phyloP scores from a whole-genome alignment of 768 basidiomycete genomes.

The Lactarius indigo region DNA sequence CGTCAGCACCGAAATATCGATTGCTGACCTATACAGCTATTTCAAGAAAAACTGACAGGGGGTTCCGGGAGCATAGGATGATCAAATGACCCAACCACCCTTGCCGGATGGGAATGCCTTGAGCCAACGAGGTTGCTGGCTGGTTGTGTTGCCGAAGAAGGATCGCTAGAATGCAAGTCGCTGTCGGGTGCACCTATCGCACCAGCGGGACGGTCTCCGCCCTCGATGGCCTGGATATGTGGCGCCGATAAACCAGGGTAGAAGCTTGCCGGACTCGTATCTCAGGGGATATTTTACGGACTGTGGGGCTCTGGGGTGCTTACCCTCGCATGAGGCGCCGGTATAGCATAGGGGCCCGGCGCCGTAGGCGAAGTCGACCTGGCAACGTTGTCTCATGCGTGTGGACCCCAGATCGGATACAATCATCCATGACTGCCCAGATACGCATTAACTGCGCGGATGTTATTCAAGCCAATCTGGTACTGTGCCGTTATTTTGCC shows the following conservation, averaged over 20 bases:
- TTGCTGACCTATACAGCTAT: background rate
- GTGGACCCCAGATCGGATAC: conserved; percentile 82
- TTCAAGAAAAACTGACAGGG: conserved; percentile 50
- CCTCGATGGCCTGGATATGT: conserved; percentile 37
- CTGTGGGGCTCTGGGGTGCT: conserved; percentile 26
- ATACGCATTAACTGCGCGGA: conserved; percentile 58
- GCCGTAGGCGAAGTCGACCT: conserved; percentile 73
- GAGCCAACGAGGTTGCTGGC: background rate
- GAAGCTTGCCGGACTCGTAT: conserved; percentile 36
- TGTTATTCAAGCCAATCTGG: conserved; percentile 6
- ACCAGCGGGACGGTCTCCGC: conserved; percentile 29
- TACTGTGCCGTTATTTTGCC: conserved; percentile 5
- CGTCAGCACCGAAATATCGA: conserved; percentile 3
- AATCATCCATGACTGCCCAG: conserved; percentile 91
- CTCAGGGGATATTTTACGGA: conserved; percentile 5
- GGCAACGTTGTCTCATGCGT: conserved; percentile 77
- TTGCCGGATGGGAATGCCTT: conserved; percentile 32
- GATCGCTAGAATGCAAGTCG: conserved; percentile 26
- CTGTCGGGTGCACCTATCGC: conserved; percentile 25
- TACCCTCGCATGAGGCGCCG: conserved; percentile 87
- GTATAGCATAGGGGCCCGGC: conserved; percentile 88
- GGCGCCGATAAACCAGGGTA: conserved; percentile 46
- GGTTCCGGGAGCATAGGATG: conserved; percentile 80
- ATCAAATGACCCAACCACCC: conserved; percentile 72
- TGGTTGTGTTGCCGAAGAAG: conserved; percentile 8